Evolutionary conservation across 768 basidiomycete genomes (phyloP).

Genomic region (Russula sp.): DNA sequence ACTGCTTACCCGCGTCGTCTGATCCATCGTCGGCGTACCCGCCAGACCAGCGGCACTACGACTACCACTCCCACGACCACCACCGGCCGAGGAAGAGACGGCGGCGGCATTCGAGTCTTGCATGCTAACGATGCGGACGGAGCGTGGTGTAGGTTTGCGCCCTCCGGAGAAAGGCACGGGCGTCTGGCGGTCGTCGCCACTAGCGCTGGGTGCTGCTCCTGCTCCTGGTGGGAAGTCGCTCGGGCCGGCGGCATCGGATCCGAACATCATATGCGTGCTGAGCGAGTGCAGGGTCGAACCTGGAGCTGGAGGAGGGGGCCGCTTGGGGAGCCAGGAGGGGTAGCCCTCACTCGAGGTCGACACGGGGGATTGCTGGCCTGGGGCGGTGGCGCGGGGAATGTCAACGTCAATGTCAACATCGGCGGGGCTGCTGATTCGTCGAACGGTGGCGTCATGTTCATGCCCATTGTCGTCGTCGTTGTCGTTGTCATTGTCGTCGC

Average conservation of each 20-base stretch:
- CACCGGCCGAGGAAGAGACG: neutral
- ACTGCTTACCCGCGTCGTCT: constrained; percentile 36
- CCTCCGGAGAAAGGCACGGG: constrained; percentile 41
- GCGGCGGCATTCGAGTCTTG: constrained; percentile 32
- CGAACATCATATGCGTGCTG: constrained; percentile 33
- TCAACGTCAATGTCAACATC: neutral
- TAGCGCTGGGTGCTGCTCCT: neutral
- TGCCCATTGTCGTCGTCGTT: neutral
- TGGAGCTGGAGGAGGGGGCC: constrained; percentile 71
- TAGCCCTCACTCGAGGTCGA: constrained; percentile 46
- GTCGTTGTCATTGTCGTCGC: neutral
- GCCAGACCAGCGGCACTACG: neutral
- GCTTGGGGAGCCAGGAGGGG: constrained; percentile 76
- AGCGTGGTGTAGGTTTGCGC: constrained; percentile 73
- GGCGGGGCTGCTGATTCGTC: neutral
- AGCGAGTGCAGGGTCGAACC: constrained; percentile 61
- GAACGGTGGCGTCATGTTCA: neutral
- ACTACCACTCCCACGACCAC: neutral
- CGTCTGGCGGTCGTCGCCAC: constrained; percentile 3
- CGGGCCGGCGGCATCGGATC: neutral
- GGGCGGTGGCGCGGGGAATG: neutral
- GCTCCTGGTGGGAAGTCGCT: constrained; percentile 21
- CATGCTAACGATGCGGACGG: constrained; percentile 72
- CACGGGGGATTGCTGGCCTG: neutral
- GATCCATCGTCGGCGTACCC: constrained; percentile 44